Base-by-base conservation (phyloP, 805 yeast genomes). In the Barnettozyma sp. region DNA sequence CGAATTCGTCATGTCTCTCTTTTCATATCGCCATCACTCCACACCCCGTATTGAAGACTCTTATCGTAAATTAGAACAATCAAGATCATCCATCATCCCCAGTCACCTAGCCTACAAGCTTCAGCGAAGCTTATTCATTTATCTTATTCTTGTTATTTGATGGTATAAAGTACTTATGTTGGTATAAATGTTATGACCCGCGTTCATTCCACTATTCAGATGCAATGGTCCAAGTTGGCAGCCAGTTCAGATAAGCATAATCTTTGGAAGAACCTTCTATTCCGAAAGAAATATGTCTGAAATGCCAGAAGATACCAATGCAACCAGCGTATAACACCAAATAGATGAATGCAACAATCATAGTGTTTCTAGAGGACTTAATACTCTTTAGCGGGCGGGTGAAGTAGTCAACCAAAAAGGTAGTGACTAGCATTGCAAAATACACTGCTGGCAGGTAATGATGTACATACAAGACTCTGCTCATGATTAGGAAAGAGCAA, bases 401-500 rank as follows among this genome's bases (percentile, higher is more conserved):
- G 42, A 61, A 45, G 34, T 51, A 55, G 43, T 78, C 85, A 28
- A 76, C 54, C 37, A 69, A 59, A 54, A 73, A 78, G 5, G 71
- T 70, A 33, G 70, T 55, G 26, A 74, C 72, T 36, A 76, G 58
- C 59, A 79, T 63, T 34, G 86, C 85, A 58, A 83, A 83, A 60
- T 83, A 83, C 45, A 83, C 65, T 0, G 92, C 88, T 32, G 94
- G 94, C 52, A 82, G 65, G 58, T 83, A 83, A 62, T 83, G 94
- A 57, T 83, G 94, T 30, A 81, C 85, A 50, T 83, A 83, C 0
- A 90, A 81, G 46, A 83, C 92, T 68, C 94, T 73, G 12, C 86
- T 81, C 94, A 83, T 83, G 34, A 83, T 65, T 22, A 76, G 71
- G 48, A 83, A 83, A 21, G 94, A 90, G 54, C 73, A 56, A 58